Conservation (phyloP, 208 protist genomes). For the Leishmania turanica region DNA sequence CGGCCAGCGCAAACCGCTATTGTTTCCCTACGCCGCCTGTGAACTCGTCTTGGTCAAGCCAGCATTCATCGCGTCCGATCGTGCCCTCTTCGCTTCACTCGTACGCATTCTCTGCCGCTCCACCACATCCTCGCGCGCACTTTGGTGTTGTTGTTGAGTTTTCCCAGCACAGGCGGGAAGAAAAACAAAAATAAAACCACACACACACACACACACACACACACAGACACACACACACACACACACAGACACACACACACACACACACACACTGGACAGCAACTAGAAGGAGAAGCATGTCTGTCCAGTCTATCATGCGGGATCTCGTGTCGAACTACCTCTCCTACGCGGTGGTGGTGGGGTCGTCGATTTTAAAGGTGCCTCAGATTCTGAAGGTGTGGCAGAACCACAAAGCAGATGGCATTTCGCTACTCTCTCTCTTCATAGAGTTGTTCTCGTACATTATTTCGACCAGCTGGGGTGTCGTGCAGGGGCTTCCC, state of each 20-base stretch:
- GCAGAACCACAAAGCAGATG: constrained; percentile 52
- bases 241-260: not conserved
- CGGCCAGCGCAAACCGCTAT: not conserved
- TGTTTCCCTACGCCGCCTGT: not conserved
- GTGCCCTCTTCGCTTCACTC: not conserved
- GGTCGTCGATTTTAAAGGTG: constrained; percentile 81
- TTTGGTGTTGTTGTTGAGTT: not conserved
- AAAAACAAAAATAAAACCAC: not conserved
- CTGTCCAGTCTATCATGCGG: constrained; percentile 36
- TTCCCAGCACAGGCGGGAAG: not conserved
- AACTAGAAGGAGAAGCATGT: constrained; percentile 5
- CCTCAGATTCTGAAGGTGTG: constrained; percentile 86
- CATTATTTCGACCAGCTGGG: constrained; percentile 83
- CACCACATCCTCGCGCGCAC: not conserved
- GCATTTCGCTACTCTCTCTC: constrained; percentile 69
- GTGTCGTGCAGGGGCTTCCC: constrained; percentile 57
- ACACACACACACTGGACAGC: not conserved
- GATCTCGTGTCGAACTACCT: constrained; percentile 68
- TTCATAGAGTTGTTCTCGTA: constrained; percentile 77
- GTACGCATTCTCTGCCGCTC: not conserved
- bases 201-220: not conserved
- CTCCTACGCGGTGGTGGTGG: constrained; percentile 82
- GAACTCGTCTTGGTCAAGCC: not conserved
- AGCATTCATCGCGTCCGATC: not conserved
- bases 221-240: not conserved